Evolutionary conservation across 441 rosid genomes (phyloP).

Genomic region (Adansonia grandidieri): DNA sequence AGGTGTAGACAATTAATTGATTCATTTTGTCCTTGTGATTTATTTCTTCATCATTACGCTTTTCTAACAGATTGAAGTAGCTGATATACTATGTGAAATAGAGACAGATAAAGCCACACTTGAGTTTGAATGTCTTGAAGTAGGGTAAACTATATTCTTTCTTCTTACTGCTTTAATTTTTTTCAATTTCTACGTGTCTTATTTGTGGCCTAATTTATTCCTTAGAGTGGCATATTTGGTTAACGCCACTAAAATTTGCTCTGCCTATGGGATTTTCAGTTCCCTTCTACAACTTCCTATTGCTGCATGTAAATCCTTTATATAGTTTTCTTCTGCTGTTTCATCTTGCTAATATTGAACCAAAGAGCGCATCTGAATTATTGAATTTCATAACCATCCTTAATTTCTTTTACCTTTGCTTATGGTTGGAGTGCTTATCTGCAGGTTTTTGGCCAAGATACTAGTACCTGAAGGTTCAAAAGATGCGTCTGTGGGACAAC

Average conservation of each 20-base stretch:
- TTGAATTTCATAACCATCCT: constrained; percentile 12
- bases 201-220: constrained; percentile 5
- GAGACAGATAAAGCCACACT: constrained; percentile 98
- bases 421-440: constrained; percentile 26
- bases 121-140: constrained; percentile 95
- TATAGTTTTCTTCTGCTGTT: constrained; percentile 12
- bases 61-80: constrained; percentile 82
- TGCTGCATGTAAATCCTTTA: constrained; percentile 25
- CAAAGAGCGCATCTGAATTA: neutral
- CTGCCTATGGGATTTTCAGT: neutral
- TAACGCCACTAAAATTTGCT: constrained; percentile 16
- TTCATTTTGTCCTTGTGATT: constrained; percentile 28
- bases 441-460: constrained; percentile 91
- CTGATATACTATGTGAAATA: constrained; percentile 88
- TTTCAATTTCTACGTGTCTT: neutral
- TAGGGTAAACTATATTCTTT: constrained; percentile 57
- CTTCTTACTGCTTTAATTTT: constrained; percentile 15
- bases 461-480: constrained; percentile 87
- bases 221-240: neutral
- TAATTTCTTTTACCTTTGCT: constrained; percentile 17
- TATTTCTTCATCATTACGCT: constrained; percentile 33
- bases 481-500: constrained; percentile 86
- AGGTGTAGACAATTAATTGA: constrained; percentile 26
- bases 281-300: constrained; percentile 2
- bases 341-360: constrained; percentile 23